A percentile compares a stretch with the other conserved stretches of the same genome.
phyloP scores from a whole-genome alignment of 2,329 filamentous ascomycete species.

The Sporothrix brunneoviolacea region DNA sequence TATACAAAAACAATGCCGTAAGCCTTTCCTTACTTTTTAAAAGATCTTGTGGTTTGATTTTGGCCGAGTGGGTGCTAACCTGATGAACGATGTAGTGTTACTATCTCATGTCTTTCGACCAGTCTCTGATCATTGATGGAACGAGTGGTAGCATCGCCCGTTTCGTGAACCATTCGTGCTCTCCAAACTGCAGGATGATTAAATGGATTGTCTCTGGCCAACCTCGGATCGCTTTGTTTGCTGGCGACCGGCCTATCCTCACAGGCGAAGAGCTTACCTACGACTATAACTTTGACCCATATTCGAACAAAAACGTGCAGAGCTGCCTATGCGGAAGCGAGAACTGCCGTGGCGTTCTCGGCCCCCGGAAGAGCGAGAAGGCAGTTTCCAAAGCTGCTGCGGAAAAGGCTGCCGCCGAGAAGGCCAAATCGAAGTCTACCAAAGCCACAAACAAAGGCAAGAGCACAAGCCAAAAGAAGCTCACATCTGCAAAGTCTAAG shows the following conservation, averaged over 20 bases:
- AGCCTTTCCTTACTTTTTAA: conserved; percentile 26
- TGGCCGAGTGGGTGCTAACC: conserved; percentile 3
- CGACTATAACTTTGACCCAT: conserved; percentile 71
- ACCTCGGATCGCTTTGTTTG: conserved; percentile 93
- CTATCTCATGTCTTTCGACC: conserved; percentile 97
- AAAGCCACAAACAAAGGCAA: background rate
- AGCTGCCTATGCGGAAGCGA: conserved; percentile 56
- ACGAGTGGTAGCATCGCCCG: conserved; percentile 92
- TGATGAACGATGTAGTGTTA: conserved; percentile 61
- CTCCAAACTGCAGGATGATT: conserved; percentile 94
- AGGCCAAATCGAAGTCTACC: conserved; percentile 9
- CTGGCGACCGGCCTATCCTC: conserved; percentile 81
- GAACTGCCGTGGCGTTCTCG: conserved; percentile 59
- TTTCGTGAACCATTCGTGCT: conserved; percentile 97
- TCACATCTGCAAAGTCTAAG: too few species aligned
- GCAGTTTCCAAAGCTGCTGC: conserved; percentile 8
- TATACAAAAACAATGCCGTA: conserved; percentile 91
- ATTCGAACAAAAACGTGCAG: conserved; percentile 62
- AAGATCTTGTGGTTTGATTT: background rate
- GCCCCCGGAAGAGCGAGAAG: conserved; percentile 50
- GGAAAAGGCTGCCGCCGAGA: conserved; percentile 8
- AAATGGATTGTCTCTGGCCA: conserved; percentile 95
- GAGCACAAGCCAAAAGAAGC: background rate
- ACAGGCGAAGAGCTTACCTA: conserved; percentile 96
- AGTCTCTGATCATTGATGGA: conserved; percentile 97